phyloP scores from a whole-genome alignment of 2,329 filamentous ascomycete genomes.

The Trichoderma brevicompactum region DNA sequence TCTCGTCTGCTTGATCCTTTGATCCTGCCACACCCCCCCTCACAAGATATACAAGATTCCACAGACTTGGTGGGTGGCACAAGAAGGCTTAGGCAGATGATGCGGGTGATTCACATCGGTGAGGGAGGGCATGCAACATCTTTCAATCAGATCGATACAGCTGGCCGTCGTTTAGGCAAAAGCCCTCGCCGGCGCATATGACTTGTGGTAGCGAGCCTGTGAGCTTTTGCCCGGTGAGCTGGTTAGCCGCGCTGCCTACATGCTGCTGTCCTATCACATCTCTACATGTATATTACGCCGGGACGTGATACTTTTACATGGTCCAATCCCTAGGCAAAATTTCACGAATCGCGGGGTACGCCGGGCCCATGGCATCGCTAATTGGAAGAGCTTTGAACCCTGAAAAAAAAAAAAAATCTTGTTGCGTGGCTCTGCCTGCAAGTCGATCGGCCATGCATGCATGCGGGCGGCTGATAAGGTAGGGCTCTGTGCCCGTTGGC shows the following conservation, averaged over 20 bases:
- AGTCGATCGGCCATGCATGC: conserved; percentile 27
- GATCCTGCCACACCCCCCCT: background rate
- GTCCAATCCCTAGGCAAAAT: background rate
- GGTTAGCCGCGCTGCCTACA: too few relatives aligned
- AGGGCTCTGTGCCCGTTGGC: background rate
- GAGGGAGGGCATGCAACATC: background rate
- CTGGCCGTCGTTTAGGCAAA: conserved; percentile 25
- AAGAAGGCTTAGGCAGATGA: conserved; percentile 24
- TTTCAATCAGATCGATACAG: conserved; percentile 22
- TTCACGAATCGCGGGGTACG: conserved; percentile 8
- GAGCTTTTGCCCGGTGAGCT: background rate
- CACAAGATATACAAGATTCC: background rate
- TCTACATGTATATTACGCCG: too few relatives aligned
- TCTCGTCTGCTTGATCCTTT: background rate
- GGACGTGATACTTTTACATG: too few relatives aligned
- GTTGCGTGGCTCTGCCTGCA: background rate
- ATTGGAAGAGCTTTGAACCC: conserved; percentile 5
- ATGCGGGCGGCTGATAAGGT: conserved; percentile 14
- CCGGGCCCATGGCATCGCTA: background rate
- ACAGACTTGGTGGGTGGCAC: background rate
- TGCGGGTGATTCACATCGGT: conserved; percentile 14
- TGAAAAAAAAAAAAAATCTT: background rate
- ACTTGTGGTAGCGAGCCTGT: background rate
- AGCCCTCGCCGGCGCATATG: background rate
- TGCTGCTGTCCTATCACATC: too few relatives aligned